phyloP scores from a whole-genome alignment of 768 basidiomycete genomes.

The Panellus pusillus region DNA sequence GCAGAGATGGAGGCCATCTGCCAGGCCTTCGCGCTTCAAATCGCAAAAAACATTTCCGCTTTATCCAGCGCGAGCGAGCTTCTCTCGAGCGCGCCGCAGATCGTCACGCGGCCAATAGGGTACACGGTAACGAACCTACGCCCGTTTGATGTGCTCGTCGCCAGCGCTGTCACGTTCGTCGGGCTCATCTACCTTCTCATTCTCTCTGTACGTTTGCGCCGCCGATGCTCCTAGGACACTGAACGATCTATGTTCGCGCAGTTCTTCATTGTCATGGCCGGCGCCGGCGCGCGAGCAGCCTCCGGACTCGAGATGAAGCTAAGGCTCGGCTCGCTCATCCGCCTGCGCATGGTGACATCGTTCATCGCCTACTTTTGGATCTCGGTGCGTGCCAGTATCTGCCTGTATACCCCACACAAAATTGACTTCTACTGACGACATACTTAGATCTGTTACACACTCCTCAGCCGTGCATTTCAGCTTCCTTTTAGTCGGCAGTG shows the following conservation, averaged over 20 bases:
- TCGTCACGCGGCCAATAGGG: conserved; percentile 39
- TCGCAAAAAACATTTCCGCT: conserved; percentile 21
- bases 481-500: conserved; percentile 52
- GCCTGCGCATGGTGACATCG: conserved; percentile 40
- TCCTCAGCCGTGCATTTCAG: conserved; percentile 60
- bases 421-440: background rate
- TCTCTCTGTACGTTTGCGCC: conserved; percentile 30
- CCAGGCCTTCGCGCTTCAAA: conserved; percentile 30
- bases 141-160: conserved; percentile 52
- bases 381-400: conserved; percentile 27
- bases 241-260: conserved; percentile 23
- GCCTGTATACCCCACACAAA: background rate
- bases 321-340: conserved; percentile 37
- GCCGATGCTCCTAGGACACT: no score
- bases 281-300: conserved; percentile 28
- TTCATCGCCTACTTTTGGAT: conserved; percentile 42
- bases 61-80: conserved; percentile 30
- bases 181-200: conserved; percentile 56
- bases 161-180: conserved; percentile 56
- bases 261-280: conserved; percentile 29
- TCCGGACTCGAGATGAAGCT: conserved; percentile 43
- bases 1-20: conserved; percentile 19
- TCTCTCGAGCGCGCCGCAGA: conserved; percentile 35
- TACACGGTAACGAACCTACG: conserved; percentile 41
- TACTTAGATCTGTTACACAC: conserved; percentile 53